Percentiles rank a stretch among this genome's conserved stretches.
Conservation (phyloP, 2,329 filamentous ascomycete species). For the Cadophora sp. region DNA sequence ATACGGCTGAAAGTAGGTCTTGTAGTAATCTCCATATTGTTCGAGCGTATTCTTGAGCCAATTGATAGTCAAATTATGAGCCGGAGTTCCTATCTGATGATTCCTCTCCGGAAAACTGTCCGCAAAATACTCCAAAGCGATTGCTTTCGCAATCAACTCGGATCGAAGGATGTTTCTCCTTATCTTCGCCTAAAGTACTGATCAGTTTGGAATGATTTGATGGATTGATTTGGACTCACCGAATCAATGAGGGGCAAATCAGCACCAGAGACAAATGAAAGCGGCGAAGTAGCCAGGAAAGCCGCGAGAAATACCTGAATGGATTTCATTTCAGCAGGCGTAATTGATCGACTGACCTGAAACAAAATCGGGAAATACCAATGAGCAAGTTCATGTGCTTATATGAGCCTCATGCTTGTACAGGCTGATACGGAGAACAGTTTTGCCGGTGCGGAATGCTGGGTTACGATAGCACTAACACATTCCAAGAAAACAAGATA, state of each 20-base stretch:
- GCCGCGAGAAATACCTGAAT: background rate
- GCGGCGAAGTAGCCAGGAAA: background rate
- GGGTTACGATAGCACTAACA: background rate
- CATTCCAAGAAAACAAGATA: background rate
- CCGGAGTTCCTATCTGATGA: slow-evolving; percentile 3
- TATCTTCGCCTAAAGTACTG: background rate
- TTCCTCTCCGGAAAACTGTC: background rate
- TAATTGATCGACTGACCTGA: background rate
- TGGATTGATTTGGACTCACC: background rate
- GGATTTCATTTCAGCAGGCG: background rate
- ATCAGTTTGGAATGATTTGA: too few relatives aligned
- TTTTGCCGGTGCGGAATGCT: background rate
- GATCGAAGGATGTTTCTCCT: background rate
- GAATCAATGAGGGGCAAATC: background rate
- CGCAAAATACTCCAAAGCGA: background rate
- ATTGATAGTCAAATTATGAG: background rate
- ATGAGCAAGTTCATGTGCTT: background rate
- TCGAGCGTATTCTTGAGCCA: slow-evolving; percentile 1
- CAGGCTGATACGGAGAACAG: background rate
- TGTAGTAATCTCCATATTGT: slow-evolving; percentile 1
- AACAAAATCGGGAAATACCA: background rate
- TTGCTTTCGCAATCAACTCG: slow-evolving; percentile 4
- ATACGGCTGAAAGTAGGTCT: slow-evolving; percentile 2
- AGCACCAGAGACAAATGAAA: background rate
- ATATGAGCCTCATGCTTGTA: background rate